These are phyloP conservation scores for Irpex sp. DNA, from an alignment of 1,284 basidiomycete species.

Conservation along the genomic window DNA sequence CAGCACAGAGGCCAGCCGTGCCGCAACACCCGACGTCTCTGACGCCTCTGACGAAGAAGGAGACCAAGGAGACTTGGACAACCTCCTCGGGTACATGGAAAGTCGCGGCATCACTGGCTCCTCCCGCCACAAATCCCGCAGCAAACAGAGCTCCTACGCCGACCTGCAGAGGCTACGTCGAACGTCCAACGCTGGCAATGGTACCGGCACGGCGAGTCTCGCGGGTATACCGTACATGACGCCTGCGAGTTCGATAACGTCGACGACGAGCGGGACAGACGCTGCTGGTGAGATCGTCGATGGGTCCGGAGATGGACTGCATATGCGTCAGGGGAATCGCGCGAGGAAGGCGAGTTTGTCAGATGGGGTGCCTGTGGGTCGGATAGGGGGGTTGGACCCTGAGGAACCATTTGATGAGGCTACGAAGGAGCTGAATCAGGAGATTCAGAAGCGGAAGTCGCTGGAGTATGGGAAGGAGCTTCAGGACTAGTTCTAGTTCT, in stretches of 20 bases:
- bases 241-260: not conserved
- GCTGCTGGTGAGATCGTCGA: not conserved
- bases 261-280: not conserved
- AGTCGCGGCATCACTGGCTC: conserved; percentile 32
- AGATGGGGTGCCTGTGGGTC: conserved; percentile 57
- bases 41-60: conserved; percentile 60
- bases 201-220: not conserved
- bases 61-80: conserved; percentile 68
- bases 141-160: conserved; percentile 72
- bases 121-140: conserved; percentile 36
- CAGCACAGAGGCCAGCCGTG: conserved; percentile 58
- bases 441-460: conserved; percentile 40
- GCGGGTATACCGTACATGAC: not conserved
- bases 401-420: conserved; percentile 48
- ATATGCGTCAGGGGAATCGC: conserved; percentile 44
- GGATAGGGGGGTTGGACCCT: conserved; percentile 56
- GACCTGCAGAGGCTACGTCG: conserved; percentile 68
- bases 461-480: conserved; percentile 4
- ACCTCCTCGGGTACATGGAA: conserved; percentile 63
- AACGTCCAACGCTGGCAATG: conserved; percentile 17
- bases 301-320: conserved; percentile 32
- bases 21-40: conserved; percentile 60
- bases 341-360: conserved; percentile 59
- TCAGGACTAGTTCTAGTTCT: conserved; percentile 2
- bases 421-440: conserved; percentile 64